phyloP scores from a whole-genome alignment of 1,139 yeast species.

The Blastobotrys proliferans region DNA sequence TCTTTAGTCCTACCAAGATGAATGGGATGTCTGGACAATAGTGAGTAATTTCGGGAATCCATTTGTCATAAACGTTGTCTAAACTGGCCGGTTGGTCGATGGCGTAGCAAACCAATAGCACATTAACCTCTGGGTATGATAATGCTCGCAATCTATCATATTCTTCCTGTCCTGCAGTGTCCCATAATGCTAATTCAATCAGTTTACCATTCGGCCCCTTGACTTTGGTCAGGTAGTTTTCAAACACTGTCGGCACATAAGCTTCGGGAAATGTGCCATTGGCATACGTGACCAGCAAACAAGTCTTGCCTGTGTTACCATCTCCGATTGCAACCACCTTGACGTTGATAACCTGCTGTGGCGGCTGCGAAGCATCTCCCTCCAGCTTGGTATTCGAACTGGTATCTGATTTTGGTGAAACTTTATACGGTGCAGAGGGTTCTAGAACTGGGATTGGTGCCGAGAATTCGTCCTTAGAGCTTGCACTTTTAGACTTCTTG shows the following conservation, averaged over 20 bases:
- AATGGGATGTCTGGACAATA: conserved; percentile 80
- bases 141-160: conserved; percentile 81
- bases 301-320: conserved; percentile 93
- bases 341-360: conserved; percentile 19
- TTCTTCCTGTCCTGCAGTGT: conserved; percentile 94
- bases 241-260: conserved; percentile 89
- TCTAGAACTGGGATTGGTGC: conserved; percentile 21
- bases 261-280: conserved; percentile 69
- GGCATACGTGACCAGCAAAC: conserved; percentile 75
- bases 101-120: conserved; percentile 71
- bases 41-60: conserved; percentile 84
- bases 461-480: conserved; percentile 11
- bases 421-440: conserved; percentile 19
- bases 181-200: conserved; percentile 82
- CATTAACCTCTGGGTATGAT: conserved; percentile 77
- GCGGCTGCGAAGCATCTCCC: background rate
- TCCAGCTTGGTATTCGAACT: background rate
- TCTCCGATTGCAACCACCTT: conserved; percentile 80
- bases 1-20: conserved; percentile 72
- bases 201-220: conserved; percentile 50
- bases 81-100: conserved; percentile 61
- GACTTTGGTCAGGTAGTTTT: conserved; percentile 70
- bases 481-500: background rate
- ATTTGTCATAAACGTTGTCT: conserved; percentile 69
- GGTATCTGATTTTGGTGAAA: conserved; percentile 15